Evolutionary conservation across 148 eudicot genomes (phyloP).

Genomic region (Polygonum aviculare): DNA sequence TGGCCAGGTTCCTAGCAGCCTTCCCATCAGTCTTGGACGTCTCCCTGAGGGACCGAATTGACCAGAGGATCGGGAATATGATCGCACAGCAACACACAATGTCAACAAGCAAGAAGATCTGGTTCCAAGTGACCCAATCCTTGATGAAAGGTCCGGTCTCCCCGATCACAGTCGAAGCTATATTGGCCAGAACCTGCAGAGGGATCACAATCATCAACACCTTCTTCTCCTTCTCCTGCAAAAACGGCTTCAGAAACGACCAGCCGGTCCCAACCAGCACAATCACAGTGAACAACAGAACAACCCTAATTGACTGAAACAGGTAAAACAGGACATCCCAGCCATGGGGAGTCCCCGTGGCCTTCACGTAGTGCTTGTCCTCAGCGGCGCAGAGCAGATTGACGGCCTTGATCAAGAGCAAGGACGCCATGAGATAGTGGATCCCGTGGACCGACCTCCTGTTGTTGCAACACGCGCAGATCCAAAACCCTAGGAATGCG

Average conservation of each 20-base stretch:
- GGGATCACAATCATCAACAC: conserved; percentile 62
- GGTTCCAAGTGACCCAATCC: conserved; percentile 76
- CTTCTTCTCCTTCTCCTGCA: conserved; percentile 71
- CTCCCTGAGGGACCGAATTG: conserved; percentile 65
- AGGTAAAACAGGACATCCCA: conserved; percentile 81
- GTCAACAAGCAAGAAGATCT: conserved; percentile 66
- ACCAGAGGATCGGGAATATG: conserved; percentile 81
- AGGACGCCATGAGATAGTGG: conserved; percentile 57
- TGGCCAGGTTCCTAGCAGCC: conserved; percentile 69
- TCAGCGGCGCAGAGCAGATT: conserved; percentile 63
- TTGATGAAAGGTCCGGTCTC: conserved; percentile 56
- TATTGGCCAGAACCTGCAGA: conserved; percentile 55
- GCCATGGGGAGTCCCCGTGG: conserved; percentile 57
- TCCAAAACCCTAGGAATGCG: conserved; percentile 28
- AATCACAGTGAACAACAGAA: conserved; percentile 55
- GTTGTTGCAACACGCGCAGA: conserved; percentile 26
- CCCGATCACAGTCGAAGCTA: conserved; percentile 56
- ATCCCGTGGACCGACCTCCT: conserved; percentile 42
- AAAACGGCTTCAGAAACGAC: conserved; percentile 74
- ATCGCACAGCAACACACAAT: conserved; percentile 70
- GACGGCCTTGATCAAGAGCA: conserved; percentile 42
- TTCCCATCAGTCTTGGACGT: conserved; percentile 68
- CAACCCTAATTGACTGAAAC: conserved; percentile 53
- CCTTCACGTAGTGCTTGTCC: conserved; percentile 52
- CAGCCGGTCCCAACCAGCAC: conserved; percentile 89